These are phyloP conservation scores for Canna indica DNA, from an alignment of 176 grass and related monocot genomes.

Conservation along the genomic window DNA sequence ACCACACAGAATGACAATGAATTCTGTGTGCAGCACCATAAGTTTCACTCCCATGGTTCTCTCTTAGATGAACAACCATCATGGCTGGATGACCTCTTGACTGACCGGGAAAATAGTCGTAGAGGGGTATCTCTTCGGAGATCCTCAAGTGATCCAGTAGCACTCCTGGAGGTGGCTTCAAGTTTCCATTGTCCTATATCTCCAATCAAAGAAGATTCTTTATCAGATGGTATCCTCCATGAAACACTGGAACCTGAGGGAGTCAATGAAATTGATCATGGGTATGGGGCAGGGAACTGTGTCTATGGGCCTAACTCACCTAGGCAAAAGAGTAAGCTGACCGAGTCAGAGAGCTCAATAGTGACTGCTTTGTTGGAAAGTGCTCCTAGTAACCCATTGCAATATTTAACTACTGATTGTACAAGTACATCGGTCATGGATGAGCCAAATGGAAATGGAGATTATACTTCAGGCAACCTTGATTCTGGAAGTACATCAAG, in stretches of 20 bases:
- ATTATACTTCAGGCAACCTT: conserved; percentile 14
- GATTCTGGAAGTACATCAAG: conserved; percentile 67
- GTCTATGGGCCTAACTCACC: conserved; percentile 92
- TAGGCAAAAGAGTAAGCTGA: conserved; percentile 70
- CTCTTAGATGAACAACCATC: conserved; percentile 42
- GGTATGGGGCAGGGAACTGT: conserved; percentile 47
- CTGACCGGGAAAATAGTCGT: conserved; percentile 35
- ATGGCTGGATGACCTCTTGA: conserved; percentile 84
- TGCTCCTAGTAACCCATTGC: conserved; percentile 71
- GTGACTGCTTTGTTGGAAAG: conserved; percentile 79
- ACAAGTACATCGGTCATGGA: background rate
- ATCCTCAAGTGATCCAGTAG: conserved; percentile 79
- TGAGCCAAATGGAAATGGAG: background rate
- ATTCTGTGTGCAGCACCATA: background rate
- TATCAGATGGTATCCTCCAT: conserved; percentile 21
- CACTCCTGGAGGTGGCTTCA: conserved; percentile 50
- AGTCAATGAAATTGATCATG: conserved; percentile 24
- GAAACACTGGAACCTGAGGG: conserved; percentile 17
- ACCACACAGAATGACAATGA: conserved; percentile 38
- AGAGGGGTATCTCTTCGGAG: conserved; percentile 49
- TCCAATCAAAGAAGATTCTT: conserved; percentile 28
- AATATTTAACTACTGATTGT: conserved; percentile 53
- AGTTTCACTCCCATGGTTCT: conserved; percentile 35
- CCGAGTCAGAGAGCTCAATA: conserved; percentile 71
- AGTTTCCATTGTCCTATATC: conserved; percentile 28